Conservation (phyloP, 2,329 filamentous ascomycete genomes). For the Fusarium sp. region DNA sequence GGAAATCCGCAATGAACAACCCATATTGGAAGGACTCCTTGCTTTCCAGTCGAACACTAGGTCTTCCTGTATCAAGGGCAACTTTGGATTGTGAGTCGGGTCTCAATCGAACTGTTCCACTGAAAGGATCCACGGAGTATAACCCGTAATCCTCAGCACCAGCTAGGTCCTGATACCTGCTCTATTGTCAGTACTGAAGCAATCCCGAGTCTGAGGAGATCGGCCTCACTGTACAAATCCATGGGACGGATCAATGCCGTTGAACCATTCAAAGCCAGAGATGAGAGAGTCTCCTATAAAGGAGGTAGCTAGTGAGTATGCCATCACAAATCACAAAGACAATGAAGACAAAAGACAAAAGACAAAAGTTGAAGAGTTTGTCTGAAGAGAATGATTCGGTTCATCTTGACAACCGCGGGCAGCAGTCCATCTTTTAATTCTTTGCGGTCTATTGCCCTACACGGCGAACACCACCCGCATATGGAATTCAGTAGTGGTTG, state of each 20-base stretch:
- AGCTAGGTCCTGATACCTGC: conserved; percentile 60
- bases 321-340: conserved; percentile 46
- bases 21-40: conserved; percentile 73
- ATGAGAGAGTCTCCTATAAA: conserved; percentile 61
- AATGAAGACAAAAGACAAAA: conserved; percentile 5
- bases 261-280: conserved; percentile 64
- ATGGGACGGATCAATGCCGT: conserved; percentile 70
- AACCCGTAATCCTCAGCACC: conserved; percentile 57
- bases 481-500: conserved; percentile 41
- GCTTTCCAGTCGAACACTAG: conserved; percentile 76
- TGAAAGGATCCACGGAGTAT: conserved; percentile 58
- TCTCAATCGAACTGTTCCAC: conserved; percentile 60
- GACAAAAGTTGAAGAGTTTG: conserved; percentile 21
- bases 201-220: conserved; percentile 41
- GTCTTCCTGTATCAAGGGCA: conserved; percentile 57
- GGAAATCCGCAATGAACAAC: conserved; percentile 78
- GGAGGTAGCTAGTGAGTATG: conserved; percentile 59
- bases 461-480: conserved; percentile 30
- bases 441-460: conserved; percentile 23
- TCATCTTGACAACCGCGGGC: conserved; percentile 21
- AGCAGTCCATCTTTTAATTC: conserved; percentile 39
- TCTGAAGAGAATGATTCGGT: conserved; percentile 16
- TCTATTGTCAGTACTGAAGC: conserved; percentile 21
- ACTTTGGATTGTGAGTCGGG: conserved; percentile 60
- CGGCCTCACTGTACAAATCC: conserved; percentile 75